Evolutionary conservation across 106 monocot genomes (phyloP), one percentile per base, ranked within the genome.

Genomic region (Allium sativum): DNA sequence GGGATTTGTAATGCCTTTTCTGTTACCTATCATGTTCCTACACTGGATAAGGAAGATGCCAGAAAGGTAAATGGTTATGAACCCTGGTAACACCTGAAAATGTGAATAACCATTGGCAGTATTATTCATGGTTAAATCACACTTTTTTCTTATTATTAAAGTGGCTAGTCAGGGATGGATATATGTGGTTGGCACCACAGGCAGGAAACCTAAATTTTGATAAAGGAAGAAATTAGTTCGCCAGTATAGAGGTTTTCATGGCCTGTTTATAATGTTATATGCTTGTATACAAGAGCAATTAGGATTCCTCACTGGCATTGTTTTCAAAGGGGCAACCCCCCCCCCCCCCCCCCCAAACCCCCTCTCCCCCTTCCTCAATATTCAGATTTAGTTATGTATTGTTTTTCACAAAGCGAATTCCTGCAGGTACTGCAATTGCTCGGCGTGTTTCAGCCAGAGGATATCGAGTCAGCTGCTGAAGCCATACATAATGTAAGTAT

Each of bases 1-100:
- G 96, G 91, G 58, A 84, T 98, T 50, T 77, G 84, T 52, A 77
- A 80, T 78, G 81, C 87, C 56, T 98, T 98, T 65, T 84, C 96
- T 46, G 84, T 91, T 20, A 72, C 80, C 22, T 79, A 98, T 70
- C 79, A 80, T 72, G 87, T 98, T 12, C 96, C 96, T 12, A 78
- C 76, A 40, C 69, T 98, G 73, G 62, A 82, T 43, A 71, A 71
- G 66, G 77, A 48, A 65, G 91, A 91, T 80, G 87, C 91, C 52
- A 82, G 60, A 54, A 91, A 85, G 87, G 96, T 98, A 82, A 69
- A 47, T 40, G 16, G 16, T 9, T 60, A 31, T 31, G 31, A 31
- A 31, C 4, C 31, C 31, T 31, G n/a, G n/a, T n/a, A n/a, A 31
- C 31, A 31, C 31, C 31, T 10, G n/a, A 44, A 44, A 44, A 1